phyloP scores from a whole-genome alignment of 768 basidiomycete genomes.

The Tulasnella sp. region DNA sequence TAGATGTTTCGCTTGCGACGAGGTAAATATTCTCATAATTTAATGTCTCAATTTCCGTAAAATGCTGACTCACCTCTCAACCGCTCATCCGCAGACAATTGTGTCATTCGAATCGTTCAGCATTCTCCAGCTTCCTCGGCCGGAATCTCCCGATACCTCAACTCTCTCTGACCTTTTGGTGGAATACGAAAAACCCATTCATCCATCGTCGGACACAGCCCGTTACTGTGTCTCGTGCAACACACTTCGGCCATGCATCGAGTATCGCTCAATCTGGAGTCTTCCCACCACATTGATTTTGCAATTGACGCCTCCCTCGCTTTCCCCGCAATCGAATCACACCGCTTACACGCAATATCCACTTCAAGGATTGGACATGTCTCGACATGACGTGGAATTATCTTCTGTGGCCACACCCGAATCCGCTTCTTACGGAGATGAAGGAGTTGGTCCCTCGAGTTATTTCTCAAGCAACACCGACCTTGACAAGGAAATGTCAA shows the following conservation, averaged over 20 bases:
- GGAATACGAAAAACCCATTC: slow-evolving; percentile 2
- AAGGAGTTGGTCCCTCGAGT: not conserved
- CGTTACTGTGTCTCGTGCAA: not conserved
- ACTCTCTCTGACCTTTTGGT: not conserved
- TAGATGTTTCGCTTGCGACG: not conserved
- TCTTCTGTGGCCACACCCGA: slow-evolving; percentile 1
- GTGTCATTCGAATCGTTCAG: slow-evolving; percentile 4
- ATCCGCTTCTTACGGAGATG: slow-evolving; percentile 1
- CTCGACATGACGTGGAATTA: not conserved
- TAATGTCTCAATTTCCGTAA: not conserved
- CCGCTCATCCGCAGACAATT: not conserved
- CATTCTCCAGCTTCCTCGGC: not conserved
- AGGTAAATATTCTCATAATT: not conserved
- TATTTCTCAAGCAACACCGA: not conserved
- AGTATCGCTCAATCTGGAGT: slow-evolving; percentile 7
- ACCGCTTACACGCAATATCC: slow-evolving; percentile 2
- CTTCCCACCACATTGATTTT: slow-evolving; percentile 8
- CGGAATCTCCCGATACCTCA: not conserved
- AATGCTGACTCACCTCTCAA: not conserved
- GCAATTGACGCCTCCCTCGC: slow-evolving; percentile 3
- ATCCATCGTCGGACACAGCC: not conserved
- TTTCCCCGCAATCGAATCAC: not conserved
- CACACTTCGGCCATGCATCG: not conserved
- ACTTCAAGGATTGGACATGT: slow-evolving; percentile 1
- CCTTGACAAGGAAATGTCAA: not conserved